Evolutionary conservation across 2,329 filamentous ascomycete genomes (phyloP).

Genomic region (Xylaria sp.): DNA sequence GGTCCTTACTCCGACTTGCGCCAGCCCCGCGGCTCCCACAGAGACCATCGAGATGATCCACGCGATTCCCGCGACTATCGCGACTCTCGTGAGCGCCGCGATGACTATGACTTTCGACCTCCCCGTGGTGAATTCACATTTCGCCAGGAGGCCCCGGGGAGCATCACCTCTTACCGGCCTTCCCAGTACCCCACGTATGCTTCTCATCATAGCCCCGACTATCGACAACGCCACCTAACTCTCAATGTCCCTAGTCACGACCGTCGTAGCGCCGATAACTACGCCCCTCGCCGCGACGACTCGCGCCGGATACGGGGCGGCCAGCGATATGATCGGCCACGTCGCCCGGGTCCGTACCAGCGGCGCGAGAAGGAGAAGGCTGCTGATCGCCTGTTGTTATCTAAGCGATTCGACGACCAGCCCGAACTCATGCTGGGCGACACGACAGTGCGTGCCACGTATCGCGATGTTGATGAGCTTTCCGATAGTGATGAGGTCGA

Average conservation of each 20-base stretch:
- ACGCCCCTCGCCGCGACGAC: slow-evolving; percentile 33
- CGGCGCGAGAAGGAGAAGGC: slow-evolving; percentile 35
- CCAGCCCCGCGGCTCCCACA: slow-evolving; percentile 26
- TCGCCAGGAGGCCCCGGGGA: slow-evolving; percentile 61
- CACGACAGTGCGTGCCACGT: slow-evolving; percentile 59
- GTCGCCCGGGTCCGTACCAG: slow-evolving; percentile 18
- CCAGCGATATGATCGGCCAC: slow-evolving; percentile 25
- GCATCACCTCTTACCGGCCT: slow-evolving; percentile 54
- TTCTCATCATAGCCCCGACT: slow-evolving; percentile 18
- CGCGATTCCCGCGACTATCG: slow-evolving; percentile 31
- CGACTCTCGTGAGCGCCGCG: slow-evolving; percentile 5
- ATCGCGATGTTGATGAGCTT: slow-evolving; percentile 64
- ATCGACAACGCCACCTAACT: slow-evolving; percentile 16
- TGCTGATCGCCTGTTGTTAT: slow-evolving; percentile 57
- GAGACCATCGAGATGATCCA: slow-evolving; percentile 22
- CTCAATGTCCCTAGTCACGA: slow-evolving; percentile 28
- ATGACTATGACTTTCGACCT: slow-evolving; percentile 46
- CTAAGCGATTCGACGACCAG: slow-evolving; percentile 53
- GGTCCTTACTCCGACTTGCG: slow-evolving; percentile 45
- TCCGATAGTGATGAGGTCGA: slow-evolving; percentile 72
- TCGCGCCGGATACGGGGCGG: slow-evolving; percentile 22
- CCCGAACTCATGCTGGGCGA: slow-evolving; percentile 60
- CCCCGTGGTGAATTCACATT: slow-evolving; percentile 66
- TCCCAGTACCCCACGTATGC: slow-evolving; percentile 29
- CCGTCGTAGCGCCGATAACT: slow-evolving; percentile 26